These are phyloP conservation scores for Beauveria scarabaeidicola DNA, from an alignment of 2,329 filamentous ascomycete genomes.

Conservation along the genomic window DNA sequence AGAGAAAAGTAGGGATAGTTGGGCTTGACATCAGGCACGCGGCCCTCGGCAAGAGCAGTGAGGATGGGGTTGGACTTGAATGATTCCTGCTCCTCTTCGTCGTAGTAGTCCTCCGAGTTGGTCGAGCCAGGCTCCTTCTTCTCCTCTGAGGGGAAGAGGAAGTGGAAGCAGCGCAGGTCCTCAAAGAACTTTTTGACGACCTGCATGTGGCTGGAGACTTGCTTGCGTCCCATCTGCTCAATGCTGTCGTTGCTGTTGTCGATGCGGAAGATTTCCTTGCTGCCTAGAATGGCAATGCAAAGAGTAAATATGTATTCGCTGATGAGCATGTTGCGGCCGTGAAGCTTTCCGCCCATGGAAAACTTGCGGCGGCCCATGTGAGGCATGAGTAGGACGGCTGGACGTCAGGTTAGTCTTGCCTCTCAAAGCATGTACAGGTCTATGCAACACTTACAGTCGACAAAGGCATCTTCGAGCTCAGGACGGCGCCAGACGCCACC, in stretches of 20 bases:
- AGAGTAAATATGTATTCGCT: slow-evolving; percentile 53
- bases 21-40: slow-evolving; percentile 48
- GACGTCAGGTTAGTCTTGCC: not conserved
- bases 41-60: slow-evolving; percentile 48
- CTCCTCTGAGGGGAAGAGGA: slow-evolving; percentile 49
- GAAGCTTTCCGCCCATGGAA: slow-evolving; percentile 53
- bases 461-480: slow-evolving; percentile 56
- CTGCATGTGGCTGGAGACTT: slow-evolving; percentile 64
- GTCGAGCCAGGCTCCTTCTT: slow-evolving; percentile 52
- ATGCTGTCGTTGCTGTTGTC: slow-evolving; percentile 36
- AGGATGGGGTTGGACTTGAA: slow-evolving; percentile 60
- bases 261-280: slow-evolving; percentile 35
- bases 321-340: slow-evolving; percentile 63
- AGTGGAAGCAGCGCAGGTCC: slow-evolving; percentile 53
- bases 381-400: slow-evolving; percentile 57
- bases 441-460: slow-evolving; percentile 46
- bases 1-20: slow-evolving; percentile 55
- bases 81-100: slow-evolving; percentile 38
- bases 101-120: slow-evolving; percentile 47
- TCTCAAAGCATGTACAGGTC: slow-evolving; percentile 19
- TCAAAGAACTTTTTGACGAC: slow-evolving; percentile 60
- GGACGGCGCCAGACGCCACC: slow-evolving; percentile 45
- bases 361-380: slow-evolving; percentile 60
- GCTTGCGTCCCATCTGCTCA: slow-evolving; percentile 48
- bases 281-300: slow-evolving; percentile 29